Evolutionary conservation across 1,139 yeast genomes (phyloP), one percentile per base, ranked within the genome.

Genomic region (Pichia sp.): DNA sequence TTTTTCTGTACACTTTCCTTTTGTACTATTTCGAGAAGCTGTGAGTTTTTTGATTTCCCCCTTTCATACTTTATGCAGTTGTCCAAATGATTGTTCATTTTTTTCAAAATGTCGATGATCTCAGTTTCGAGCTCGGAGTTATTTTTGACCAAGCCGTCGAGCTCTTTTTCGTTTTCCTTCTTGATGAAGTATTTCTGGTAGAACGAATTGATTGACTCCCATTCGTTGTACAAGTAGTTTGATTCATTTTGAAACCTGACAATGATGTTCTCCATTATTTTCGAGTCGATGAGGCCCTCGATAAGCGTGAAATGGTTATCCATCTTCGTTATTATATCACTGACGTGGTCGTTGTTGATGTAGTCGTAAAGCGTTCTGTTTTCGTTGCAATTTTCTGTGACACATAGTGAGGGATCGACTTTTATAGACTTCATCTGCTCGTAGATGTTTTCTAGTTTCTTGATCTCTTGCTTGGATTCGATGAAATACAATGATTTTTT

Each of bases 71-170:
- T 73, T 3, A 70, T 59, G 59, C 96, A 87, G 62, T 87, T 90
- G 64, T 89, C 96, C 59, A 82, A 88, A 67, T 90, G 96, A 51
- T 81, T 79, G 6, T 96, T 85, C 39, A 90, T 70, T 63, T 90
- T 82, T 54, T 82, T 84, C 37, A 90, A 70, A 19, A 86, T 71
- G 8, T 78, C 74, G 0, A 88, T 95, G 67, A 89, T 74, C 51
- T 87, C 95, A 54, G 76, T 75, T 50, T 89, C 96, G 51, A 85
- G 70, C 0, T 75, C 70, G 7, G 70, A 69, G 57, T 84, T 79
- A 23, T 60, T 59, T 3, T 53, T 50, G 30, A 63, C 46, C 12
- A 65, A 53, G 30, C 54, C 49, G 36, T 52, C 54, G 12, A 62
- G 54, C 3, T 61, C 59, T 28, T 61, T 60, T 3, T 56, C 50